These are phyloP conservation scores for Beta macrorhiza DNA, from an alignment of 179 eudicot species.

Conservation along the genomic window DNA sequence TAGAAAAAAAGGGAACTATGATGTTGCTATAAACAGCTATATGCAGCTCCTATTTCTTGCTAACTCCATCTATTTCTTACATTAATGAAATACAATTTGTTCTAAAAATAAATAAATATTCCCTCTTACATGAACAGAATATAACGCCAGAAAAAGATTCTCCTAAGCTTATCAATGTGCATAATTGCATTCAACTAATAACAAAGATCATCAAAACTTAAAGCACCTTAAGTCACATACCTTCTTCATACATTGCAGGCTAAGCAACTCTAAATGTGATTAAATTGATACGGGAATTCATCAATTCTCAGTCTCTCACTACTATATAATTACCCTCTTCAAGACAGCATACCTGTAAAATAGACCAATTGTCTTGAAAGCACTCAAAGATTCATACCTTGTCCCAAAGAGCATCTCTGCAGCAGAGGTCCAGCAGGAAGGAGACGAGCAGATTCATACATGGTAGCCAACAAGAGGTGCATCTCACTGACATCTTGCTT, in stretches of 20 bases:
- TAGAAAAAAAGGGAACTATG: neutral
- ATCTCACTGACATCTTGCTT: conserved; percentile 34
- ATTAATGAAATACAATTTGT: neutral
- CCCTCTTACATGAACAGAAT: too few relatives aligned
- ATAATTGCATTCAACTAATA: neutral
- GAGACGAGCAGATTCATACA: conserved; percentile 59
- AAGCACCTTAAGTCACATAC: neutral
- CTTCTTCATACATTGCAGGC: neutral
- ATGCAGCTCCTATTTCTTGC: too few relatives aligned
- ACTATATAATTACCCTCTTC: neutral
- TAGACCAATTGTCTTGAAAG: neutral
- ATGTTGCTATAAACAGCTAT: neutral
- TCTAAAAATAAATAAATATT: too few relatives aligned
- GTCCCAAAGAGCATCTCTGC: conserved; percentile 49
- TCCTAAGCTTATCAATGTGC: neutral
- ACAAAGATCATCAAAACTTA: too few relatives aligned
- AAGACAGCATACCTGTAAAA: neutral
- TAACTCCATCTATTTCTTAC: neutral
- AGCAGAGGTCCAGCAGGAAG: conserved; percentile 59
- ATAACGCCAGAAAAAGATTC: neutral
- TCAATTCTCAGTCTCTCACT: neutral
- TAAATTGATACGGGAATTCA: neutral
- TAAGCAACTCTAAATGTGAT: neutral
- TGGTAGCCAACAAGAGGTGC: conserved; percentile 50
- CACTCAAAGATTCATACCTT: conserved; percentile 34